Base-by-base conservation (phyloP, 1,139 yeast genomes). In the Pichia sp. region DNA sequence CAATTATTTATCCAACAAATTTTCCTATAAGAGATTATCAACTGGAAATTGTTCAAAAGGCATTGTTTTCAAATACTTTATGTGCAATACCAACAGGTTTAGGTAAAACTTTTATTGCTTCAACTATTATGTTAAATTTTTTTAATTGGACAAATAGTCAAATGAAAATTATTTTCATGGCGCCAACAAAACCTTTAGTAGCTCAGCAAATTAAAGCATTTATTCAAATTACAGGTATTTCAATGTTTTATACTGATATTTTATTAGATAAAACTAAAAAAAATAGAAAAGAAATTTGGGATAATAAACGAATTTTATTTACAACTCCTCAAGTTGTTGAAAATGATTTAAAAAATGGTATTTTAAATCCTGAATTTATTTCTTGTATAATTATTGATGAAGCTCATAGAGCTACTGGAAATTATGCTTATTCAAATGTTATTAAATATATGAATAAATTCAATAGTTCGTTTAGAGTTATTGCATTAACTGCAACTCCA, bases 141-240 rank as follows among this genome's bases (percentile, higher is more conserved):
- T 80, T 76, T 55, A 68, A 95, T 41, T 94, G 98, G 98, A 85
- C 82, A 41, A 77, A 76, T 8, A 64, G 67, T 12, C 79, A 89
- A 5, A 35, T 45, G 46, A 92, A 89, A 59, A 78, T 92, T 52
- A 76, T 94, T 6, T 94, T 94, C 60, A 82, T 92, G 82, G 98
- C 99, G 0, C 99, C 99, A 0, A 94, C 99, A 0, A 73, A 89
- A 54, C 99, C 99, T 0, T 71, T 94, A 48, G 98, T 94, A n/a
- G 92, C 96, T 0, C 99, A 94, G 64, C 98, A 94, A 63, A 85
- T 92, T 54, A 86, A 85, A 57, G 97, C 97, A 1, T 92, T 97
- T 58, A 73, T 90, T 48, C 84, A 89, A 9, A 82, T 87, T 27
- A 83, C 96, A 0, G 97, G 97, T 1, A 78, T 90, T 25, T 83